phyloP scores from a whole-genome alignment of 2,329 filamentous ascomycete genomes.

The Lecanicillium sp. region DNA sequence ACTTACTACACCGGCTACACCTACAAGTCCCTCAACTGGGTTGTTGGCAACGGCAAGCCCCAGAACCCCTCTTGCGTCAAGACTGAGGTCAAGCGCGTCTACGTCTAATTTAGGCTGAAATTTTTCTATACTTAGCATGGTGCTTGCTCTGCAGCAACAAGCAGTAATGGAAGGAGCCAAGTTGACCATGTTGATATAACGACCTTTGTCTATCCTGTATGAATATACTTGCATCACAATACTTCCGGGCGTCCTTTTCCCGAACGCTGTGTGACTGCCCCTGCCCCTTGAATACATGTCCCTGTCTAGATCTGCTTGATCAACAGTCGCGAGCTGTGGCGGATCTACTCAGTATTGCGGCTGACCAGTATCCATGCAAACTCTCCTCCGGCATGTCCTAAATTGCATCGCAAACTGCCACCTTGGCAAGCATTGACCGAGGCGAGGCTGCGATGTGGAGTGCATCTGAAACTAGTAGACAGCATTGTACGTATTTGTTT shows the following conservation, averaged over 20 bases:
- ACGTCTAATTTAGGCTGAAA: background rate
- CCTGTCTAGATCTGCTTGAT: too few species aligned
- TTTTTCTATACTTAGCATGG: background rate
- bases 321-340: background rate
- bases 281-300: too few species aligned
- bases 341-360: background rate
- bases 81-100: conserved; percentile 12
- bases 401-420: too few species aligned
- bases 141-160: background rate
- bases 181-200: background rate
- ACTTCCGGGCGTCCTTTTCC: too few species aligned
- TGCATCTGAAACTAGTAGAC: too few species aligned
- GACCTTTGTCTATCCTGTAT: background rate
- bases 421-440: too few species aligned
- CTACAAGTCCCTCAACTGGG: conserved; percentile 12
- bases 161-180: background rate
- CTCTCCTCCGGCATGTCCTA: background rate
- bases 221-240: conserved; percentile 45
- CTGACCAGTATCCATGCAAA: background rate
- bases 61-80: conserved; percentile 13
- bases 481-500: too few species aligned
- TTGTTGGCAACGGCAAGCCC: conserved; percentile 9
- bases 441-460: too few species aligned
- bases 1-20: conserved; percentile 11
- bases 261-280: too few species aligned